A percentile compares a stretch with the other conserved stretches of the same genome.
Conservation (phyloP, 2,329 filamentous ascomycete genomes). For the Clonostachys byssicola region DNA sequence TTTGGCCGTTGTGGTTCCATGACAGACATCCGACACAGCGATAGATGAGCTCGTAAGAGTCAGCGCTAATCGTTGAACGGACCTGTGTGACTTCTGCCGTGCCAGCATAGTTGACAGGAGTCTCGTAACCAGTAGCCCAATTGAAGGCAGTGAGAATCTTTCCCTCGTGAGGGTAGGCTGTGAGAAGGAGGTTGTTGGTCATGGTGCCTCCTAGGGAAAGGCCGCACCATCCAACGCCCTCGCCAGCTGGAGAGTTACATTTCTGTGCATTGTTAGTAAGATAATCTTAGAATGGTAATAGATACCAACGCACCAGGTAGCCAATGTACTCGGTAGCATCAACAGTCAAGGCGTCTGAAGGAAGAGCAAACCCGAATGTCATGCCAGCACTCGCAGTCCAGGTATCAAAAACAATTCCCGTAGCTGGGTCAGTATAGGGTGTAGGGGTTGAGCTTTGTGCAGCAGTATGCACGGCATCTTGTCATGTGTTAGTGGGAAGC, state of each 20-base stretch:
- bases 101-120: constrained; percentile 56
- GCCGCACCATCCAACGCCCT: constrained; percentile 52
- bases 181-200: constrained; percentile 52
- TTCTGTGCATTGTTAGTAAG: constrained; percentile 21
- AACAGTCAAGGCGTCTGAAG: constrained; percentile 36
- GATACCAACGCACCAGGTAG: constrained; percentile 37
- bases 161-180: constrained; percentile 51
- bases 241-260: constrained; percentile 36
- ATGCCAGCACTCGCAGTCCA: constrained; percentile 37
- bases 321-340: constrained; percentile 56
- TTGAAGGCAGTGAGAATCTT: constrained; percentile 54
- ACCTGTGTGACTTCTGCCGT: constrained; percentile 59
- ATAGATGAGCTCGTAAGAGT: constrained; percentile 60
- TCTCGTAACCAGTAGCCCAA: constrained; percentile 53
- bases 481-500: not conserved
- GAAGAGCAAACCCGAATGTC: constrained; percentile 51
- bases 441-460: constrained; percentile 9
- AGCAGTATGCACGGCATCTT: constrained; percentile 4
- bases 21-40: constrained; percentile 54
- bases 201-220: constrained; percentile 52
- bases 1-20: constrained; percentile 45
- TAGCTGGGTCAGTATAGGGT: constrained; percentile 36
- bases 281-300: not conserved
- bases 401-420: constrained; percentile 49
- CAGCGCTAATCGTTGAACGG: constrained; percentile 50